Base-by-base conservation (phyloP, 192 early-diverging fungal species). In the Entomortierella beljakovae region DNA sequence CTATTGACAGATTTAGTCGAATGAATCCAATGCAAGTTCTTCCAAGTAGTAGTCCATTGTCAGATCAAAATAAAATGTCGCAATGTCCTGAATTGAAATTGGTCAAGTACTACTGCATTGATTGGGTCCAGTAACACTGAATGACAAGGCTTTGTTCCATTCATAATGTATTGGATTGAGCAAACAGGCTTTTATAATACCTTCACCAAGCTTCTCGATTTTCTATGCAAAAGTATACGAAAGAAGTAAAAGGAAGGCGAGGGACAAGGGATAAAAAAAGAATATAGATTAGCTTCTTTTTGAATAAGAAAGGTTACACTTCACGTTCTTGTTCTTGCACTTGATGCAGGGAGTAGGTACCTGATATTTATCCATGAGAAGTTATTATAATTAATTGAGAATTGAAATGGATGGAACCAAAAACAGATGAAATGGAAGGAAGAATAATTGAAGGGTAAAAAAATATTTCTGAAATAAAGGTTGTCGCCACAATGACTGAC, bases 151-250 rank as follows among this genome's bases (percentile, higher is more conserved):
- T 3, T 49, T 11, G n/a, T n/a, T n/a, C n/a, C 48, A 31, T 29
- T 61, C 35, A 37, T 46, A 35, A 51, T 43, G 6, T 29, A 40
- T n/a, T 37, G 59, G 51, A 26, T 16, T 16, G 2, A 29, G 3
- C 15, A 42, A 32, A 22, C 9, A 26, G 28, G 43, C 55, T 32
- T 37, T n/a, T 35, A 37, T 49, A 20, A 15, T 86, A 89, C 94
- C 96, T 88, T 97, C 97, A 64, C 97, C 97, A 3, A 98, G 87
- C 82, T 98, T 98, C 88, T 98, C 97, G 58, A 98, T 98, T 92
- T 98, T 98, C 91, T 97, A 85, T 60, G 51, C 22, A 62, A 42
- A 31, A 25, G 38, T 9, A 25, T 10, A 55, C 40, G 9, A 48
- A 49, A 32, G 15, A 35, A 59, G 1, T 6, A 57, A 34, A 18